Conservation (phyloP, 2,329 filamentous ascomycete species). For the Pseudomassariella vexata region DNA sequence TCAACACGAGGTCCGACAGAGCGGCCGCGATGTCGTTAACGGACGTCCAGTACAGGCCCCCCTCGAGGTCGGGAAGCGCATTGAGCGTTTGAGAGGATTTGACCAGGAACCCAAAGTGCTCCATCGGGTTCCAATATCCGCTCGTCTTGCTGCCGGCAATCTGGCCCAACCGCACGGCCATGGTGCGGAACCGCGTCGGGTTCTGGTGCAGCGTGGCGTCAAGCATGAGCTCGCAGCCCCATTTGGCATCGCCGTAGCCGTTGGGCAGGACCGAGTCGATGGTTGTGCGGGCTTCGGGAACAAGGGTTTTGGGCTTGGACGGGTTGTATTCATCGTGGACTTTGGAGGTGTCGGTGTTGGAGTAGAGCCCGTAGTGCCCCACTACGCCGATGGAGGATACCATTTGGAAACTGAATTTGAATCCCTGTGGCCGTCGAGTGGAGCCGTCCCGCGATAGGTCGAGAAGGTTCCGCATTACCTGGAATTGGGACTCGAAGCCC, state of each 20-base stretch:
- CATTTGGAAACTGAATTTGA: constrained; percentile 30
- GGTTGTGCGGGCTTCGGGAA: constrained; percentile 36
- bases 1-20: constrained; percentile 14
- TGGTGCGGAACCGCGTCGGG: constrained; percentile 34
- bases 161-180: constrained; percentile 42
- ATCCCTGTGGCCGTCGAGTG: constrained; percentile 7
- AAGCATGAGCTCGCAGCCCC: constrained; percentile 42
- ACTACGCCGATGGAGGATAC: constrained; percentile 35
- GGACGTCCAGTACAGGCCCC: constrained; percentile 37
- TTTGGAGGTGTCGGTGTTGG: no score
- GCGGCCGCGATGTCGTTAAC: constrained; percentile 30
- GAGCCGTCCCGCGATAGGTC: constrained; percentile 33
- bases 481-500: constrained; percentile 44
- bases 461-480: constrained; percentile 42
- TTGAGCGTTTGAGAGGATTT: constrained; percentile 42
- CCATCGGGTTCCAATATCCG: constrained; percentile 49
- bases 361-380: constrained; percentile 21
- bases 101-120: constrained; percentile 44
- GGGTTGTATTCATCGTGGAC: no score
- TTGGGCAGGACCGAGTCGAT: constrained; percentile 34
- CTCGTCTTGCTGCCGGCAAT: constrained; percentile 42
- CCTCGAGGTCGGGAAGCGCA: constrained; percentile 33
- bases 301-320: constrained; percentile 18
- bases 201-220: constrained; percentile 38
- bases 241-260: constrained; percentile 50